Base-by-base conservation (phyloP, 371 early-diverging fungal species). In the Choanephora cucurbitarum region DNA sequence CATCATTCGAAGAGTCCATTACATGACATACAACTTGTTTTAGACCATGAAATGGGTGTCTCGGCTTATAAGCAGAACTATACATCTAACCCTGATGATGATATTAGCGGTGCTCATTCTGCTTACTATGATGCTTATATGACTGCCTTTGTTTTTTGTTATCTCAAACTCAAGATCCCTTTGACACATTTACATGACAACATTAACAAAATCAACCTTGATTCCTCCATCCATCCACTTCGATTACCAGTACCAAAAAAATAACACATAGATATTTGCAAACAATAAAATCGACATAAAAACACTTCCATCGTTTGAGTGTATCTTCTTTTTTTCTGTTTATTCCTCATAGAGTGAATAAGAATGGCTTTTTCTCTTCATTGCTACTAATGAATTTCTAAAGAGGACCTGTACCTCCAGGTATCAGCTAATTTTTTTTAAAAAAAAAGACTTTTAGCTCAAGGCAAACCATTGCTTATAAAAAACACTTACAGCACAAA, bases 51-150 rank as follows among this genome's bases (percentile, higher is more conserved):
- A 51, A 32, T 48, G 49, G 62, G 62, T 1, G 19, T 32, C 2
- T 52, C 53, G 7, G 14, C n/a, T 15, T 58, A 50, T 18, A 37
- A 45, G 10, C 44, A 44, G 37, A 32, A 43, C 2, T 55, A 51
- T 32, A 53, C 44, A 11, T 52, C 46, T 46, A 22, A 22, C 8
- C 4, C 17, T 60, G 33, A 44, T 18, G 3, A 5, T 5, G 31
- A 55, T 6, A 24, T 34, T 14, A 46, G 44, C 45, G 44, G 57
- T 49, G 68, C 84, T 52, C 97, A 97, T 61, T 86, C 93, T 0
- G 92, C 96, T 0, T 85, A 87, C 52, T 92, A 86, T 72, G 98
- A 97, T 68, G 91, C 98, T 0, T 95, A 81, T 69, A 97, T 97
- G 98, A 97, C 98, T 0, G 95, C 89, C 0, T 94, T 79, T 49